Percentiles rank a stretch among this genome's conserved stretches.
Evolutionary conservation across 129 eudicot species (phyloP).

Genomic region (Heracleum sosnowskyi): DNA sequence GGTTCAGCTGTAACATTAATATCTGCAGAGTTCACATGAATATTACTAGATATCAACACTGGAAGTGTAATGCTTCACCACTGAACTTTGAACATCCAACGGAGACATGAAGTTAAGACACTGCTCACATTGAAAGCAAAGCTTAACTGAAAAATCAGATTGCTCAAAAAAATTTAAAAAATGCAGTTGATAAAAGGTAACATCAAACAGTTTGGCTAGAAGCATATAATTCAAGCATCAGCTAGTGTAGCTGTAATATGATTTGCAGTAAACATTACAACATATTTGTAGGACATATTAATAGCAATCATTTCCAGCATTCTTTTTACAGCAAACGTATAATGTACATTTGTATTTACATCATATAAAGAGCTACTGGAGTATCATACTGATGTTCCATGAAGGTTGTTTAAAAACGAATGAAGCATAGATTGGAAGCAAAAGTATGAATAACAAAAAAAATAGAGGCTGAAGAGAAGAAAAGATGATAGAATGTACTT

Average conservation of each 20-base stretch:
- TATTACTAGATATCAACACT: conserved; percentile 3
- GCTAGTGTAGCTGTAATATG: too few relatives aligned
- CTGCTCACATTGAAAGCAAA: not conserved
- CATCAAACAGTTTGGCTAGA: conserved; percentile 2
- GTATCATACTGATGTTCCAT: not conserved
- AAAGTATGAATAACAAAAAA: not conserved
- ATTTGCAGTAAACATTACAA: too few relatives aligned
- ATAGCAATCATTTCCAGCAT: too few relatives aligned
- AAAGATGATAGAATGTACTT: not conserved
- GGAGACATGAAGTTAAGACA: not conserved
- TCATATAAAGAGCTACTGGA: not conserved
- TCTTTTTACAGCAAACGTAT: not conserved
- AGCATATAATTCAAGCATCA: not conserved
- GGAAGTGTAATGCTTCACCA: not conserved
- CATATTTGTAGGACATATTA: too few relatives aligned
- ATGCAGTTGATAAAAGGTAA: not conserved
- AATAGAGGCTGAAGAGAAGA: not conserved
- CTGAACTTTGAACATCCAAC: not conserved
- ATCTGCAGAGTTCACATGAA: conserved; percentile 32
- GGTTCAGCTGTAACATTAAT: conserved; percentile 33
- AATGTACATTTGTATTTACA: not conserved
- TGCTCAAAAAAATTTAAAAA: not conserved
- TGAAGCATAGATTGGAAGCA: not conserved
- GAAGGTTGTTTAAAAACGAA: not conserved
- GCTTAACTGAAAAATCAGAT: not conserved